Base-by-base conservation (phyloP, 495 filamentous ascomycete species). In the Tirmania nivea region DNA sequence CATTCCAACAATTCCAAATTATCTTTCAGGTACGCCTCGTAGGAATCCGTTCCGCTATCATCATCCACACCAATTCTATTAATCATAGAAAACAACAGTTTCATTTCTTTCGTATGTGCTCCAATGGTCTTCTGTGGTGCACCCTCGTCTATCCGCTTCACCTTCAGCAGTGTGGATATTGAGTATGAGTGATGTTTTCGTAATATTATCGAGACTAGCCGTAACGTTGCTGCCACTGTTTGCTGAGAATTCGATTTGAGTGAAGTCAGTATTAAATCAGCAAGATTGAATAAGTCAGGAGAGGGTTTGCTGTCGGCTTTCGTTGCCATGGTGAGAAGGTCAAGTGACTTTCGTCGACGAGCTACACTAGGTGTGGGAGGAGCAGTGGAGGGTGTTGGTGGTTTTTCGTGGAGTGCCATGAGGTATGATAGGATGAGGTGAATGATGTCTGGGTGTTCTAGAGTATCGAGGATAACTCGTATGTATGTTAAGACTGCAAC, bases 401-500 rank as follows among this genome's bases (percentile, higher is more conserved):
- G 60, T 59, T 49, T 68, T 57, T 74, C 78, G 2, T 84, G 79
- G 8, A 89, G 71, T 25, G 84, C 87, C 34, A 96, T 75, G 8
- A 97, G 71, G 65, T 94, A 97, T 54, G 86, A 80, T n/a, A 97
- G 74, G 36, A 93, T 93, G 52, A 94, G 76, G 59, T 92, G 81
- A 50, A 95, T 81, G 62, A 97, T 79, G 59, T 95, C 87, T 7
- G 86, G 82, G 64, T 95, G 84, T 37, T 94, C 83, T 7, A 99
- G 72, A 0, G 82, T 81, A 58, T 94, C 87, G 5, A 99, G 74
- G 53, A 96, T 86, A 53, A 85, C 81, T 53, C 81, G 81, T 25
- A 96, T 74, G 66, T 99, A 96, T 1, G 87, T 96, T 54, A 99
- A 69, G 19, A 96, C 92, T 2, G 90, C 89, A 7, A 95, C 87